phyloP scores from a whole-genome alignment of 1,284 basidiomycete genomes.

The Cryptococcus sp. region DNA sequence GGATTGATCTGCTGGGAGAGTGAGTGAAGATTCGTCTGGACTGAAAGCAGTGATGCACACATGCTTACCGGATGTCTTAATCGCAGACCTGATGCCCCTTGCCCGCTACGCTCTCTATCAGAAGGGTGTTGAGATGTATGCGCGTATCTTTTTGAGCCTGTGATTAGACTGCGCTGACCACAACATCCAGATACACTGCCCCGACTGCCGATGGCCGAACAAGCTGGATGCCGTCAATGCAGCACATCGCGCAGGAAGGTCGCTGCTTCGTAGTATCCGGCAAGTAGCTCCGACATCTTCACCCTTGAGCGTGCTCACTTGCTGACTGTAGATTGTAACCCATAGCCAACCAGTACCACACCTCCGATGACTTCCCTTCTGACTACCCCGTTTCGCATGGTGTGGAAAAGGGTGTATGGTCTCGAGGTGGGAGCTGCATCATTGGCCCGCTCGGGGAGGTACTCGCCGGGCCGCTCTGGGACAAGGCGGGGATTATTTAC shows the following conservation, averaged over 20 bases:
- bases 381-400: conserved; percentile 25
- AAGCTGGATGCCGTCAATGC: conserved; percentile 64
- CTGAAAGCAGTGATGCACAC: too few species aligned
- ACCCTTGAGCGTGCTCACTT: neutral
- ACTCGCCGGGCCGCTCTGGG: conserved; percentile 64
- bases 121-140: conserved; percentile 39
- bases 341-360: conserved; percentile 33
- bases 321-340: neutral
- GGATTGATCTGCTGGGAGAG: conserved; percentile 71
- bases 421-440: conserved; percentile 63
- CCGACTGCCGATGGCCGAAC: conserved; percentile 61
- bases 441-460: conserved; percentile 64
- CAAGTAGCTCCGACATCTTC: conserved; percentile 3
- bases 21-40: conserved; percentile 11
- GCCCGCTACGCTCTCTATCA: conserved; percentile 44
- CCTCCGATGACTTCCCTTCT: conserved; percentile 25
- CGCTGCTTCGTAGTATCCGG: conserved; percentile 68
- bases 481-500: conserved; percentile 61
- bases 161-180: neutral
- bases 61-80: neutral
- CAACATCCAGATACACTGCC: conserved; percentile 42
- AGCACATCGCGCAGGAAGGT: conserved; percentile 70
- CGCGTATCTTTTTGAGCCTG: neutral
- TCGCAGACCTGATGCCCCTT: conserved; percentile 64
- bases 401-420: conserved; percentile 21